These are phyloP conservation scores for Hyparrhenia diplandra DNA, from an alignment of 176 grass and related monocot genomes.

Conservation along the genomic window DNA sequence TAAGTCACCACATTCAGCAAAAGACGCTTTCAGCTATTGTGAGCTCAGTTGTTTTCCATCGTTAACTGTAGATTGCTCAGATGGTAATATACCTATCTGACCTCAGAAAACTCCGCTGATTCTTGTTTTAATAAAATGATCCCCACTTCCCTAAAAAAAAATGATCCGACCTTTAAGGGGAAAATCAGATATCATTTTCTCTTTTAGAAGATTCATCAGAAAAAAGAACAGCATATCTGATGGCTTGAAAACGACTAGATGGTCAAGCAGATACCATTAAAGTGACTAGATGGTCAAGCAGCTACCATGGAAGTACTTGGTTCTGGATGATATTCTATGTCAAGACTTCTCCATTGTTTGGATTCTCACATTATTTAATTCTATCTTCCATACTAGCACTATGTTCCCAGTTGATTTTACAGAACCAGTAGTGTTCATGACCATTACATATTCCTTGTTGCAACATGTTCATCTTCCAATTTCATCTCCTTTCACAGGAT, in stretches of 20 bases:
- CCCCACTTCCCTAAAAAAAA: no score
- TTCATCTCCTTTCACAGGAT: constrained; percentile 21
- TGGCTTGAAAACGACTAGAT: no score
- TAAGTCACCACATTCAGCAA: not conserved
- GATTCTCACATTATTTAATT: not conserved
- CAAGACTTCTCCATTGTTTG: not conserved
- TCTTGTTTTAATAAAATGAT: not conserved
- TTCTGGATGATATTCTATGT: not conserved
- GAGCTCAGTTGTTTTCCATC: not conserved
- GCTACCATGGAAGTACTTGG: no score
- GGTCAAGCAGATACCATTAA: not conserved
- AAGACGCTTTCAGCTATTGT: not conserved
- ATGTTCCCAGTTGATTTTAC: not conserved
- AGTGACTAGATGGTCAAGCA: no score
- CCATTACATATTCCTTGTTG: not conserved
- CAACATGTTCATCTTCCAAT: not conserved
- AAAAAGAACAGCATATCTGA: no score
- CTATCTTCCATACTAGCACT: not conserved
- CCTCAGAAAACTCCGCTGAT: not conserved
- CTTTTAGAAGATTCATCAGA: no score
- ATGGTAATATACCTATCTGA: not conserved
- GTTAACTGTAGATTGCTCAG: not conserved
- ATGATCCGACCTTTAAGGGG: no score
- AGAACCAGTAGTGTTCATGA: not conserved
- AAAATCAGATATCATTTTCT: no score